These are phyloP conservation scores for Sugiyamaella lignohabitans DNA, from an alignment of 805 yeast genomes.

Conservation along the genomic window DNA sequence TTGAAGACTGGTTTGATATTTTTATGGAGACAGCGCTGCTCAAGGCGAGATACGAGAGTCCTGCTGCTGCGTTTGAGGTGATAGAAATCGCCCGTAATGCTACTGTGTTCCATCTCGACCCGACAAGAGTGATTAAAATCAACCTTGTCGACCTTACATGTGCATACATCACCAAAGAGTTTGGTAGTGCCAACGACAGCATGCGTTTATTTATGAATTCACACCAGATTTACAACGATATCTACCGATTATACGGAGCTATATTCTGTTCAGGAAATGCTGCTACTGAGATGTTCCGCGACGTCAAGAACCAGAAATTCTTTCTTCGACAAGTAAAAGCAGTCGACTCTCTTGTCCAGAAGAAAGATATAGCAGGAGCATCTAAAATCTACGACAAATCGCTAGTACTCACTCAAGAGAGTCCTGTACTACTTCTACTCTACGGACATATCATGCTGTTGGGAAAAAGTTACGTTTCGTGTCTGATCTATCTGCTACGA, in stretches of 20 bases:
- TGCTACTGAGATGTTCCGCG: conserved; percentile 57
- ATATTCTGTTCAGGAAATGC: conserved; percentile 56
- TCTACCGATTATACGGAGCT: conserved; percentile 59
- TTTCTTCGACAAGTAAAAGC: conserved; percentile 87
- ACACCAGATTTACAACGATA: conserved; percentile 69
- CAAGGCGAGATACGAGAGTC: conserved; percentile 52
- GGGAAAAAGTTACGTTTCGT: conserved; percentile 75
- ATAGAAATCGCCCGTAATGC: conserved; percentile 70
- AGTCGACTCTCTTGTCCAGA: conserved; percentile 59
- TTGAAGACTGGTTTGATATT: conserved; percentile 78
- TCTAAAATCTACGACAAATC: conserved; percentile 49
- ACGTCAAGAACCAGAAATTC: conserved; percentile 82
- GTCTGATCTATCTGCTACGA: conserved; percentile 69
- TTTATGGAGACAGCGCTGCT: conserved; percentile 74
- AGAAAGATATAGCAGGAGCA: conserved; percentile 62
- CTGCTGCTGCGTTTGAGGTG: conserved; percentile 60
- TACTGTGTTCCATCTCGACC: conserved; percentile 60
- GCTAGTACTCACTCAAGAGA: conserved; percentile 22
- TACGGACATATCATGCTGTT: conserved; percentile 77
- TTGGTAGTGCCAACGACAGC: conserved; percentile 46
- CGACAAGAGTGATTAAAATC: conserved; percentile 37
- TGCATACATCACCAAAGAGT: conserved; percentile 44
- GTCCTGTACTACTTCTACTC: conserved; percentile 66
- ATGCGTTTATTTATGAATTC: conserved; percentile 58
- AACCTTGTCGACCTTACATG: conserved; percentile 64